Percentiles rank a stretch among this genome's conserved stretches.
phyloP scores from a whole-genome alignment of 495 filamentous ascomycete genomes.

The Neurospora tetrasperma region DNA sequence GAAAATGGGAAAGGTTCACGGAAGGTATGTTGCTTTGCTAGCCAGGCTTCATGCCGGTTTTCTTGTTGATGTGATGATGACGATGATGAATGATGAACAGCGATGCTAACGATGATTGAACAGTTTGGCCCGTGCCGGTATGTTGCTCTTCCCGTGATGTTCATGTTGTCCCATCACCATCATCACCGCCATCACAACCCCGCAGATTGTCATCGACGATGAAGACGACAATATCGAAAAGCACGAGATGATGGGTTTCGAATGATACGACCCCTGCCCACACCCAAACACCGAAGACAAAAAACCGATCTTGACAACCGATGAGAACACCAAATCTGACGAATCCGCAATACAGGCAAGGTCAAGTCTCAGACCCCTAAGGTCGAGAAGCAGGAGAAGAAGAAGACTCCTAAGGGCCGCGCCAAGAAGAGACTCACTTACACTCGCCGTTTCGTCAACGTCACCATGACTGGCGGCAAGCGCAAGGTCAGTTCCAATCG shows the following conservation, averaged over 20 bases:
- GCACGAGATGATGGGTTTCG: not conserved
- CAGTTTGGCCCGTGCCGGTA: constrained; percentile 31
- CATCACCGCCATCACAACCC: not conserved
- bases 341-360: constrained; percentile 24
- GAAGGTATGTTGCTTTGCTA: constrained; percentile 14
- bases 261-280: not conserved
- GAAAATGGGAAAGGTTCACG: constrained; percentile 33
- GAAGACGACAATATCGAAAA: not conserved
- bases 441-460: constrained; percentile 98
- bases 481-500: constrained; percentile 59
- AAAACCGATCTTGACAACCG: not conserved
- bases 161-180: not conserved
- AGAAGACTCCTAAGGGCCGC: constrained; percentile 92
- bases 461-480: constrained; percentile 98
- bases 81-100: not conserved
- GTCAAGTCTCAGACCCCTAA: constrained; percentile 45
- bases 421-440: constrained; percentile 97
- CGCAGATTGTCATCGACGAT: not conserved
- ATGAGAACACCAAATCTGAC: constrained; percentile 5
- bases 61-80: not conserved
- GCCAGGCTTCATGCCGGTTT: not conserved
- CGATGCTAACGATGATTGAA: constrained; percentile 5
- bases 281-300: not conserved
- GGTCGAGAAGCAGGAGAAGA: constrained; percentile 87
- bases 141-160: constrained; percentile 5